These are phyloP conservation scores for Odonthalia washingtoniensis DNA, from an alignment of 31 red algal species.

Conservation along the genomic window DNA sequence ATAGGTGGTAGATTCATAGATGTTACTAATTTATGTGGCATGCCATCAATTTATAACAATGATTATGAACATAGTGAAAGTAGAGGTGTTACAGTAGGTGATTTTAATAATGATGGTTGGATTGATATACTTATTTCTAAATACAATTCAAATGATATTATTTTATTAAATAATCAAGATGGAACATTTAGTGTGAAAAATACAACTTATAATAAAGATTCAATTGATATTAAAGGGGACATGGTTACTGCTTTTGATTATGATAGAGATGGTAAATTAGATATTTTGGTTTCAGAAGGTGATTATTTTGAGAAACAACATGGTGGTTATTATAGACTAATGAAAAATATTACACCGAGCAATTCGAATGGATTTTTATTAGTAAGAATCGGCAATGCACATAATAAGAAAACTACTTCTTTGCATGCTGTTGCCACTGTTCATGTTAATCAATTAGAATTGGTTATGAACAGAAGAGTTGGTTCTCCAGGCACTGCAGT, in stretches of 20 bases:
- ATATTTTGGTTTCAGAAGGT: slow-evolving; percentile 23
- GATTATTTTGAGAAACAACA: slow-evolving; percentile 15
- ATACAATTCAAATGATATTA: slow-evolving; percentile 26
- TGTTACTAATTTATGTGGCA: background rate
- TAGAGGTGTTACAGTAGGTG: slow-evolving; percentile 38
- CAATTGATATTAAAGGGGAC: slow-evolving; percentile 7
- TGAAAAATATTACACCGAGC: slow-evolving; percentile 23
- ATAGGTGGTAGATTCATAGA: slow-evolving; percentile 17
- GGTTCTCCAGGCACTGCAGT: slow-evolving; percentile 59
- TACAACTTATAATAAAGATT: background rate
- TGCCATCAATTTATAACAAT: background rate
- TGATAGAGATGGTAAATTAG: slow-evolving; percentile 20
- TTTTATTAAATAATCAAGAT: slow-evolving; percentile 34
- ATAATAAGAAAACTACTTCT: slow-evolving; percentile 5
- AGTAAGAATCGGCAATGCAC: slow-evolving; percentile 29
- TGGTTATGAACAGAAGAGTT: slow-evolving; percentile 43
- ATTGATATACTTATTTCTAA: slow-evolving; percentile 27
- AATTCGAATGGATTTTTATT: slow-evolving; percentile 6
- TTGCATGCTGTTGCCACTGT: slow-evolving; percentile 51
- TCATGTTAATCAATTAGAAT: slow-evolving; percentile 17
- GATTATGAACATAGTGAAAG: slow-evolving; percentile 10
- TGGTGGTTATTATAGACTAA: slow-evolving; percentile 26
- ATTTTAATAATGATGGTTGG: no score
- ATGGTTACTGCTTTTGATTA: slow-evolving; percentile 27
- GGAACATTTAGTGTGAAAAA: slow-evolving; percentile 22